Evolutionary conservation across 2,329 filamentous ascomycete genomes (phyloP), one percentile per base, ranked within the genome.

Genomic region (Talaromyces funiculosus): DNA sequence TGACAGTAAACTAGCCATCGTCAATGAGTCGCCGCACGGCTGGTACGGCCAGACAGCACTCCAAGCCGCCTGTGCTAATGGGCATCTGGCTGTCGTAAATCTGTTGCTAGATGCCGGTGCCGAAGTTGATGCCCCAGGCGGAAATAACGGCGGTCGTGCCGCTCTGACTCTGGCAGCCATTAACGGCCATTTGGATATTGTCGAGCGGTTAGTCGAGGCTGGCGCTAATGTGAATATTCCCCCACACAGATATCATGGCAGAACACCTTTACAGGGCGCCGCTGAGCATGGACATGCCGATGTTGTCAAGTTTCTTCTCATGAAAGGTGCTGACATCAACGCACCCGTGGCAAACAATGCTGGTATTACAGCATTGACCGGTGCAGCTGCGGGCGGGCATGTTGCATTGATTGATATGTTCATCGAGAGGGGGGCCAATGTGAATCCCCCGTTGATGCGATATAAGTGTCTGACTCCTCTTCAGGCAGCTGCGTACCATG

Each of bases 21-120:
- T 64, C 3, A 66, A 68, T 53, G 66, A 63, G 42, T 20, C 60
- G 6, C 62, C 64, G 8, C 55, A 56, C 14, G 62, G 45, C 12
- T 49, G 35, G 20, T 49, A 37, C 16, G 64, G 64, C 14, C 58
- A 60, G 24, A 66, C 64, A 5, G 63, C 65, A 10, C 42, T 67
- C 10, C 64, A 66, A 53, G 63, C 62, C 9, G 73, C 75, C 12
- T 72, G 73, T 7, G 66, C 70, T 43, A 66, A 65, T 26, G 75
- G 74, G 3, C 68, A 76, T 40, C 59, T 72, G 1, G 69, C 70
- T 6, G 65, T 75, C n/a, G 72, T 77, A 8, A 64, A 73, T n/a
- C 67, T 66, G 49, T 63, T 78, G 1, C 64, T 77, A 3, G 67
- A 72, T 40, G 26, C 53, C 12, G 63, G 63, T 16, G 64, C 60